A percentile compares a stretch with the other conserved stretches of the same genome.
phyloP scores from a whole-genome alignment of 176 grass and related monocot species.

The Ananas comosus region DNA sequence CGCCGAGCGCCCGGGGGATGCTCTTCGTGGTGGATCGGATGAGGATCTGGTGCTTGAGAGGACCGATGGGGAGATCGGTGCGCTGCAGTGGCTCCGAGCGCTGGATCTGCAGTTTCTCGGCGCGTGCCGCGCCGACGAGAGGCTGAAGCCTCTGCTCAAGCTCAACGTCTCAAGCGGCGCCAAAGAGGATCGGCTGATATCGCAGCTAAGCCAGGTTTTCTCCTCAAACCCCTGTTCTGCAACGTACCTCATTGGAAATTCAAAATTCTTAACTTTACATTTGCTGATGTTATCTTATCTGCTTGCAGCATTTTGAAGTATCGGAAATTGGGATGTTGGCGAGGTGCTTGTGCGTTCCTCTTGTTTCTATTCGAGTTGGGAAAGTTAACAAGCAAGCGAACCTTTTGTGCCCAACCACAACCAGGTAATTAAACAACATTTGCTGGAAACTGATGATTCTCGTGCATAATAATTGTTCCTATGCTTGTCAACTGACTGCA shows the following conservation, averaged over 20 bases:
- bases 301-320: constrained; percentile 60
- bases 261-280: neutral
- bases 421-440: constrained; percentile 34
- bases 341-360: constrained; percentile 77
- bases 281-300: neutral
- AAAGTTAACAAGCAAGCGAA: constrained; percentile 45
- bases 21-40: constrained; percentile 16
- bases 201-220: constrained; percentile 65
- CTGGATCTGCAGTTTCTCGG: constrained; percentile 64
- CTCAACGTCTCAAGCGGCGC: constrained; percentile 47
- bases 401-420: constrained; percentile 60
- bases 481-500: neutral
- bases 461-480: neutral
- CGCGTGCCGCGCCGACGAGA: constrained; percentile 84
- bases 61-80: neutral
- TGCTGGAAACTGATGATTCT: neutral
- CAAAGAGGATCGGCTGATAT: constrained; percentile 58
- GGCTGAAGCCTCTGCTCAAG: constrained; percentile 43
- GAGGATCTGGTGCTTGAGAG: neutral
- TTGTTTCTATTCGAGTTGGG: constrained; percentile 80
- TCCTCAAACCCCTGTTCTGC: neutral
- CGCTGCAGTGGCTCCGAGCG: constrained; percentile 22
- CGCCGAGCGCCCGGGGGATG: constrained; percentile 2
- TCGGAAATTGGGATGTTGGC: constrained; percentile 65
- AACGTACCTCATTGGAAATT: neutral